Conservation (phyloP, 805 yeast genomes). For the Metschnikowia similis region DNA sequence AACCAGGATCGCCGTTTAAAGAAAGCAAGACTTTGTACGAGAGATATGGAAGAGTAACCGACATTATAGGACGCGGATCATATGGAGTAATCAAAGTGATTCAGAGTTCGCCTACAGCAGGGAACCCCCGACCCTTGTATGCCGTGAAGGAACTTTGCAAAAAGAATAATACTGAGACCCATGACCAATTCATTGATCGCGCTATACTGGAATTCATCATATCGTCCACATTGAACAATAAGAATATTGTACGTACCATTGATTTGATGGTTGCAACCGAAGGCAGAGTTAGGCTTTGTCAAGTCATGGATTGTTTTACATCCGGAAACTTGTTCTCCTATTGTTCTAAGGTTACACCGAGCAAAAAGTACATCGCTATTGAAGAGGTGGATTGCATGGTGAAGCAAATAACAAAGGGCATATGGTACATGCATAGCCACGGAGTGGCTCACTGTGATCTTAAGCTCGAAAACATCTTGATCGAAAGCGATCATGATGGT, state of each 20-base stretch:
- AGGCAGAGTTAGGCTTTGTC: constrained; percentile 21
- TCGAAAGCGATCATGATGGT: constrained; percentile 36
- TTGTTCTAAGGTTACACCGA: constrained; percentile 14
- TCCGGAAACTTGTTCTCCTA: constrained; percentile 37
- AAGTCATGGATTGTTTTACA: constrained; percentile 36
- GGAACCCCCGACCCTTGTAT: constrained; percentile 13
- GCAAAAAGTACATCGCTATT: constrained; percentile 18
- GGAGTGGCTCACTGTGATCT: constrained; percentile 94
- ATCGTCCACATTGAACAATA: constrained; percentile 69
- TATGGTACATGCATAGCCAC: constrained; percentile 79
- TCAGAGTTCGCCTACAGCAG: constrained; percentile 15
- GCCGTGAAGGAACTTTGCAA: constrained; percentile 34
- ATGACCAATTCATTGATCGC: constrained; percentile 56
- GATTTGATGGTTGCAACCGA: constrained; percentile 57
- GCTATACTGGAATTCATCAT: constrained; percentile 89
- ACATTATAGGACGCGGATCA: constrained; percentile 42
- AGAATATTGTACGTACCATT: constrained; percentile 70
- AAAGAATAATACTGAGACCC: constrained; percentile 19
- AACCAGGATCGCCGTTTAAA: constrained; percentile 5
- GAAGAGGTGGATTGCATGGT: constrained; percentile 84
- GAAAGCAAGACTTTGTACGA: constrained; percentile 25
- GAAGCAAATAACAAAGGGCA: constrained; percentile 80
- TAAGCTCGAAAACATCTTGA: constrained; percentile 80
- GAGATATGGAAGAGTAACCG: constrained; percentile 32
- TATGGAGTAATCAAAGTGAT: constrained; percentile 46